Percentiles rank a stretch among this genome's conserved stretches.
Conservation (phyloP, 768 basidiomycete species). For the Clitopilus hobsonii region DNA sequence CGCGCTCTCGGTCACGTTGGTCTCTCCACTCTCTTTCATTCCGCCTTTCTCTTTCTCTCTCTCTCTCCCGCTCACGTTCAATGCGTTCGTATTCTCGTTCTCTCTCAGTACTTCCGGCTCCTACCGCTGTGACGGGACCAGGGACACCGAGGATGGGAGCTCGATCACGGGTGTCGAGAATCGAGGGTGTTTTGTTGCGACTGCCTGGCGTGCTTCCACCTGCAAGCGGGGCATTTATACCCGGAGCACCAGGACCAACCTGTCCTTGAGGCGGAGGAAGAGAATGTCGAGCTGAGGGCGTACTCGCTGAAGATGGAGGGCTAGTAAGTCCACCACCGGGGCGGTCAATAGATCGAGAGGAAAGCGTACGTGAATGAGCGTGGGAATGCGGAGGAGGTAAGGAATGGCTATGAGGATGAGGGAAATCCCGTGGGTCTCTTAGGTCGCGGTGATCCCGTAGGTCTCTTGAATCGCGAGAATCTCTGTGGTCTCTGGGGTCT, state of each 20-base stretch:
- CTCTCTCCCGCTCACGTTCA: conserved; percentile 3
- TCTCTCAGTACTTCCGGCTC: background rate
- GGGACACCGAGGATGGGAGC: background rate
- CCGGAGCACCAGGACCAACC: background rate
- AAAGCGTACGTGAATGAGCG: background rate
- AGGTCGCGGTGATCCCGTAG: background rate
- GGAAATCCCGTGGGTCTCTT: background rate
- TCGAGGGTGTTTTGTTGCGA: background rate
- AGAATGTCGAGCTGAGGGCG: background rate
- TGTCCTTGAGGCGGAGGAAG: background rate
- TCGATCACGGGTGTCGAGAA: background rate
- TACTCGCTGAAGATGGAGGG: background rate
- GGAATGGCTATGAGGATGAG: background rate
- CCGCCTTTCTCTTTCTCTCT: conserved; percentile 2
- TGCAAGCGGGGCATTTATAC: background rate
- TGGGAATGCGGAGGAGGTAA: background rate
- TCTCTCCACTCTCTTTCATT: background rate
- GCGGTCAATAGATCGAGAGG: background rate
- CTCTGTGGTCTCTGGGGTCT: background rate
- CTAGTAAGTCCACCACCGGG: background rate
- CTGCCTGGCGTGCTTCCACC: background rate
- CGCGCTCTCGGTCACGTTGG: background rate
- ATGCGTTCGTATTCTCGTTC: background rate
- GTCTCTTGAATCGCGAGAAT: background rate
- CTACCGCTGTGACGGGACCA: background rate